phyloP scores from a whole-genome alignment of 805 yeast genomes.

The Candida tibetensis region DNA sequence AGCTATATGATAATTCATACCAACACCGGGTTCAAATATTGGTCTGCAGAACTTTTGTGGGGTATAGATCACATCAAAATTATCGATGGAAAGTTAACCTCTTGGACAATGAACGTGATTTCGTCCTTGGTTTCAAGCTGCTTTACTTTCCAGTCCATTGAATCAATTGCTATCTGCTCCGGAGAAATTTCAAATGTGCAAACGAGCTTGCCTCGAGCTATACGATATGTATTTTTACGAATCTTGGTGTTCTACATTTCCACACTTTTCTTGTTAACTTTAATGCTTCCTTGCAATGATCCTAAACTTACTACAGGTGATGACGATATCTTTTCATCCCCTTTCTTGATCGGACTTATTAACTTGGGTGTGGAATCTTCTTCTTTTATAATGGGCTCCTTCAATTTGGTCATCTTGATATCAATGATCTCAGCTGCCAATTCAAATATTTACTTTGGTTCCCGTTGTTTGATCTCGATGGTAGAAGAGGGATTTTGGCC shows the following conservation, averaged over 20 bases:
- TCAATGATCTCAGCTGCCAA: constrained; percentile 27
- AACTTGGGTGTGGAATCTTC: constrained; percentile 13
- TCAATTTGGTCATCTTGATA: constrained; percentile 20
- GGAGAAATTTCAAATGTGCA: constrained; percentile 15
- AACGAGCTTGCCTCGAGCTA: constrained; percentile 10
- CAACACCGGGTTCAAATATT: background rate
- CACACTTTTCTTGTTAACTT: constrained; percentile 15
- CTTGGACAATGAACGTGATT: background rate
- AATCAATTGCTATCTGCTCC: constrained; percentile 16
- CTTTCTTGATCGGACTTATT: constrained; percentile 22
- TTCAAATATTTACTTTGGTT: constrained; percentile 27
- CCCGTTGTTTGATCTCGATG: constrained; percentile 20
- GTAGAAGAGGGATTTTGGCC: constrained; percentile 11
- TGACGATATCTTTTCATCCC: constrained; percentile 18
- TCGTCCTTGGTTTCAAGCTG: constrained; percentile 14
- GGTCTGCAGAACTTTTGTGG: constrained; percentile 2
- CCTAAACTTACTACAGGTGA: constrained; percentile 8
- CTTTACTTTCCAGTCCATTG: constrained; percentile 19
- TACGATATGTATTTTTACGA: constrained; percentile 13
- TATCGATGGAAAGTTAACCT: background rate
- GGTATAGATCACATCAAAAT: constrained; percentile 1
- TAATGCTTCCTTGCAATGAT: constrained; percentile 13
- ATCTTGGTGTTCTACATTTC: constrained; percentile 16
- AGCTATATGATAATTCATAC: constrained; percentile 15
- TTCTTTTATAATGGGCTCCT: constrained; percentile 12